Evolutionary conservation across 495 filamentous ascomycete genomes (phyloP).

Genomic region (Podospora anserina): DNA sequence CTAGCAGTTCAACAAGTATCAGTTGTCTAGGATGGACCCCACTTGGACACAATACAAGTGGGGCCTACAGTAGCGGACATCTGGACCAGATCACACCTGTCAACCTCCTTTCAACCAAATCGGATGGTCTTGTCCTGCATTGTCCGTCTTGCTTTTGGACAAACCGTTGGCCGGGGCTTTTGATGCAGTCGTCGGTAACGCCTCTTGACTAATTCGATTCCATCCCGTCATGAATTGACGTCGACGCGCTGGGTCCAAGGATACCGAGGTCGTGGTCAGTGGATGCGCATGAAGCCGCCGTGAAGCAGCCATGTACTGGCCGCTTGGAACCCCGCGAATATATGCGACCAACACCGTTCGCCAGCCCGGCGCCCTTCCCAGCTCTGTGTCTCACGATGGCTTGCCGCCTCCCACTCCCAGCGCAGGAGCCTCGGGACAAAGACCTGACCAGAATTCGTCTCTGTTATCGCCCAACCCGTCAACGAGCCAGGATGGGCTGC

Average conservation of each 20-base stretch:
- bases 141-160: background rate
- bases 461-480: constrained; percentile 27
- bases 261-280: constrained; percentile 23
- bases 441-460: constrained; percentile 24
- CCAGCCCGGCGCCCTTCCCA: constrained; percentile 41
- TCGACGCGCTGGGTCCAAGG: background rate
- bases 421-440: constrained; percentile 18
- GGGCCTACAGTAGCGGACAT: too few species aligned
- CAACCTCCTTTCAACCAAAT: background rate
- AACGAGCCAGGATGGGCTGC: constrained; percentile 28
- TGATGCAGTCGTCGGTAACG: background rate
- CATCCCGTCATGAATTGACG: constrained; percentile 31
- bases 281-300: constrained; percentile 32
- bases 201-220: background rate
- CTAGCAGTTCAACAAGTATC: too few species aligned
- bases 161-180: background rate
- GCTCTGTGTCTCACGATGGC: constrained; percentile 44
- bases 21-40: too few species aligned
- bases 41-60: too few species aligned
- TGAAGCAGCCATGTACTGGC: constrained; percentile 84
- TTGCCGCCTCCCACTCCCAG: constrained; percentile 30
- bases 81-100: too few species aligned
- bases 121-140: background rate
- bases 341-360: constrained; percentile 68
- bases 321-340: constrained; percentile 82